Evolutionary conservation across 495 filamentous ascomycete species (phyloP).

Genomic region (Bathelium albidoporum): DNA sequence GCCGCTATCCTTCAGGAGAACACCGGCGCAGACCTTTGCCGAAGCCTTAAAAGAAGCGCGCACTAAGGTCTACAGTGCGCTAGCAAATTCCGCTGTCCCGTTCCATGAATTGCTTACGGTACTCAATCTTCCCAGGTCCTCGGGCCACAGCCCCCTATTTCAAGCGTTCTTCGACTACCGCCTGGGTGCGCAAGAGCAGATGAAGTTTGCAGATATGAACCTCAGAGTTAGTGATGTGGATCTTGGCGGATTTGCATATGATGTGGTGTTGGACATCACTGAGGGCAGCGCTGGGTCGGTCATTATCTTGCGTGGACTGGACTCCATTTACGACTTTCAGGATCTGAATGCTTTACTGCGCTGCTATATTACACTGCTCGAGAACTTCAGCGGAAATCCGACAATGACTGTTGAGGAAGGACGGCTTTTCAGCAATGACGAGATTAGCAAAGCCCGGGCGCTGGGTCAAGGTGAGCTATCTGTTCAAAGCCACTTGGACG

Average conservation of each 20-base stretch:
- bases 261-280: not conserved
- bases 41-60: not conserved
- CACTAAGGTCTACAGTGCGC: not conserved
- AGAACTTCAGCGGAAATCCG: not conserved
- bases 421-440: conserved; percentile 5
- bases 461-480: conserved; percentile 18
- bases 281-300: not conserved
- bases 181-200: conserved; percentile 18
- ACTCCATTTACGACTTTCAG: not conserved
- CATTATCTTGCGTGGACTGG: not conserved
- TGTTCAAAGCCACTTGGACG: not conserved
- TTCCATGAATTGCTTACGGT: conserved; percentile 37
- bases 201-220: conserved; percentile 19
- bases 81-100: conserved; percentile 30
- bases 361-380: not conserved
- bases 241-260: not conserved
- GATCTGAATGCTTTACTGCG: not conserved
- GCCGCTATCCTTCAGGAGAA: conserved; percentile 7
- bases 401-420: not conserved
- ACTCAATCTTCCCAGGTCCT: conserved; percentile 28
- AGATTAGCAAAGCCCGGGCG: conserved; percentile 8
- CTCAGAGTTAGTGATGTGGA: not conserved
- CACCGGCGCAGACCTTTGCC: not conserved
- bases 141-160: conserved; percentile 31
- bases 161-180: conserved; percentile 38